These are phyloP conservation scores for Nectriaceae sp. DNA, from an alignment of 2,329 filamentous ascomycete species.

Conservation along the genomic window DNA sequence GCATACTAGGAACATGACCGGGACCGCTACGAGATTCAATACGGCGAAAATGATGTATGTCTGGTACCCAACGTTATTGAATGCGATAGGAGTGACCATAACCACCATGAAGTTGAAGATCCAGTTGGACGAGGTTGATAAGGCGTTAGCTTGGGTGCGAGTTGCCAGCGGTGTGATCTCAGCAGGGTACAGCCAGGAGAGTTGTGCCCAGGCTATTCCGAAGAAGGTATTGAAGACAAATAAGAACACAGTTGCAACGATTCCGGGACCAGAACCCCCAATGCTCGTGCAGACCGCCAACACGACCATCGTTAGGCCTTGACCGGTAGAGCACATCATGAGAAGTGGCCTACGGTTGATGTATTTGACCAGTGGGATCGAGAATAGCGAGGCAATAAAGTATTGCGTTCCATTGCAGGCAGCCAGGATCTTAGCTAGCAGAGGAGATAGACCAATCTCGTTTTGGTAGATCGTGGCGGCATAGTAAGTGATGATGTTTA, in stretches of 20 bases:
- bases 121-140: conserved; percentile 60
- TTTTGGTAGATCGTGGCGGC: not conserved
- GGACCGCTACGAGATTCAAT: conserved; percentile 52
- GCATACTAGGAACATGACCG: conserved; percentile 34
- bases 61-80: conserved; percentile 45
- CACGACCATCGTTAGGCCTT: not conserved
- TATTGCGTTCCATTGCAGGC: not conserved
- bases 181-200: conserved; percentile 28
- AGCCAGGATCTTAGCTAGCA: not conserved
- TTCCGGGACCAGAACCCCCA: not conserved
- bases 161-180: conserved; percentile 60
- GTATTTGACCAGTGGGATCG: not conserved
- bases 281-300: not conserved
- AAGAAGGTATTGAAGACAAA: not conserved
- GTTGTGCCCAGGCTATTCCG: not conserved
- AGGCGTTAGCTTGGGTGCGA: conserved; percentile 60
- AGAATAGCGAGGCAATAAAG: not conserved
- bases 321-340: not conserved
- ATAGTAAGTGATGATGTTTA: not conserved
- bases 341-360: not conserved
- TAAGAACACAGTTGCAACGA: not conserved
- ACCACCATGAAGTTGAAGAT: conserved; percentile 57
- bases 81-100: conserved; percentile 55
- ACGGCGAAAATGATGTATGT: conserved; percentile 55
- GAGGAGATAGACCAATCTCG: not conserved